phyloP scores from a whole-genome alignment of 2,329 filamentous ascomycete genomes.

The Graphilbum fragrans region DNA sequence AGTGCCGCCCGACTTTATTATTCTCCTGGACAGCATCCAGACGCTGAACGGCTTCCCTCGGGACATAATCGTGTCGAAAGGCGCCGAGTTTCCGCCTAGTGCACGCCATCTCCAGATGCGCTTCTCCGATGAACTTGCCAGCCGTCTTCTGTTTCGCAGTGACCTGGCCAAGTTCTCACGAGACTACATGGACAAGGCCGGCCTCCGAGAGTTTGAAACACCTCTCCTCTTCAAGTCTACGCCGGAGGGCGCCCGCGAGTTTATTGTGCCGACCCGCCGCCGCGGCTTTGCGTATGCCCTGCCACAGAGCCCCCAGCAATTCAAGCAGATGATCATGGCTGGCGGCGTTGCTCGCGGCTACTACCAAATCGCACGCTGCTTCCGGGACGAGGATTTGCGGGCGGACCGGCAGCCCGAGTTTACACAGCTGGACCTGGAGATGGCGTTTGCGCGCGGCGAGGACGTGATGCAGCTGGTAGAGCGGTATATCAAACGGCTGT shows the following conservation, averaged over 20 bases:
- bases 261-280: slow-evolving; percentile 76
- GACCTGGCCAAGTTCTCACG: slow-evolving; percentile 20
- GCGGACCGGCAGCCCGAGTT: slow-evolving; percentile 95
- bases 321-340: slow-evolving; percentile 96
- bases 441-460: slow-evolving; percentile 66
- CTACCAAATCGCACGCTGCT: slow-evolving; percentile 88
- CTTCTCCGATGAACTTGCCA: slow-evolving; percentile 53
- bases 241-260: slow-evolving; percentile 88
- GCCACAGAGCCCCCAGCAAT: slow-evolving; percentile 94
- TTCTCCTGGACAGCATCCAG: slow-evolving; percentile 44
- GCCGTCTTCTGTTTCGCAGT: slow-evolving; percentile 59
- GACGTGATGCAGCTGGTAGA: slow-evolving; percentile 53
- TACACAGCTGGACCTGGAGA: slow-evolving; percentile 86
- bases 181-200: slow-evolving; percentile 19
- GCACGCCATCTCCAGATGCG: slow-evolving; percentile 77
- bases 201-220: slow-evolving; percentile 71
- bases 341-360: slow-evolving; percentile 64
- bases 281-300: slow-evolving; percentile 75
- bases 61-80: slow-evolving; percentile 63
- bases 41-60: slow-evolving; percentile 62
- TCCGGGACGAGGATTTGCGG: slow-evolving; percentile 85
- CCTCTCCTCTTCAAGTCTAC: slow-evolving; percentile 96
- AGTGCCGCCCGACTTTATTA: not conserved
- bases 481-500: slow-evolving; percentile 40
- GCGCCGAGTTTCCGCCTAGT: slow-evolving; percentile 61